A percentile compares a stretch with the other conserved stretches of the same genome.
Evolutionary conservation across 2,329 filamentous ascomycete species (phyloP).

Genomic region (Colletotrichum sp.): DNA sequence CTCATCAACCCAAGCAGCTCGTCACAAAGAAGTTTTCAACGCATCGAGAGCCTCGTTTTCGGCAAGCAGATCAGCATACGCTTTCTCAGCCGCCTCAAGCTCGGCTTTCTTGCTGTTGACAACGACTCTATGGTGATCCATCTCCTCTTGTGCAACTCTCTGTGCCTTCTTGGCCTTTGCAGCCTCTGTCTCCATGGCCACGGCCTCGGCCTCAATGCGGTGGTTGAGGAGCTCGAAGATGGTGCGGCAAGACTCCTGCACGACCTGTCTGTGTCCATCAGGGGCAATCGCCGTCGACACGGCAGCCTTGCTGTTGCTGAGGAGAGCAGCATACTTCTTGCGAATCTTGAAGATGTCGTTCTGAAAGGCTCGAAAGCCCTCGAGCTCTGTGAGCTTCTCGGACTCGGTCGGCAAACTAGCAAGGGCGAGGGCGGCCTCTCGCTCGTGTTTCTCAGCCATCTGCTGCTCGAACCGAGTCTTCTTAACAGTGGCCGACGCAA

Average conservation of each 20-base stretch:
- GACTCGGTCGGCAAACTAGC: neutral
- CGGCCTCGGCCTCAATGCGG: neutral
- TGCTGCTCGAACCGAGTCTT: neutral
- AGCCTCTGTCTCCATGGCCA: neutral
- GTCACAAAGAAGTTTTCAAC: neutral
- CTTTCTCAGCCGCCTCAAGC: neutral
- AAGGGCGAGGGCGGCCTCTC: neutral
- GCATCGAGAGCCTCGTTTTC: neutral
- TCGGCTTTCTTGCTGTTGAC: neutral
- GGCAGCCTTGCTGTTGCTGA: neutral
- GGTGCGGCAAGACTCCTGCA: neutral
- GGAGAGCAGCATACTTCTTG: neutral
- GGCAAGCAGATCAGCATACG: neutral
- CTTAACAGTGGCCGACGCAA: neutral
- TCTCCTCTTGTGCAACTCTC: neutral
- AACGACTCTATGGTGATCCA: neutral
- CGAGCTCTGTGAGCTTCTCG: neutral
- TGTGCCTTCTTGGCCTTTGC: neutral
- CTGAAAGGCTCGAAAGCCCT: neutral
- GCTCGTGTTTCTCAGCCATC: neutral
- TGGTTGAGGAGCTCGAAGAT: neutral
- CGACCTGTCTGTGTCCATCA: neutral
- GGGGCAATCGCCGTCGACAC: neutral
- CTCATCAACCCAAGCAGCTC: neutral
- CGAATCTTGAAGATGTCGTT: neutral